Base-by-base conservation (phyloP, 208 protist genomes). In the Leishmania lainsoni region DNA sequence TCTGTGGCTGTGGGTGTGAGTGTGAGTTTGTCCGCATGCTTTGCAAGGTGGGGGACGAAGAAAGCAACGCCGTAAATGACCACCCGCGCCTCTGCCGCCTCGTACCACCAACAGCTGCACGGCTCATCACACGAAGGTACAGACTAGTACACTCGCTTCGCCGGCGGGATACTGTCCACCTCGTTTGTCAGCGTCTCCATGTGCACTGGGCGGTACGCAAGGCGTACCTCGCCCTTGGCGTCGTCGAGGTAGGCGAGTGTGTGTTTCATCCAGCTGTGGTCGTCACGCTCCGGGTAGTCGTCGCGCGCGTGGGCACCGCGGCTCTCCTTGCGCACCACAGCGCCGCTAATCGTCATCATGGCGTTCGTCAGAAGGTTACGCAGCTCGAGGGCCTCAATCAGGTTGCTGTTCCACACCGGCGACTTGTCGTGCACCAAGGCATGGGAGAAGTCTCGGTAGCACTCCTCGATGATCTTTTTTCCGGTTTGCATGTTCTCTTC, bases 181-280 rank as follows among this genome's bases (percentile, higher is more conserved):
- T 99, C 98, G 83, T 90, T 98, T 75, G 96, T 98, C 35, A 99
- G 83, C 81, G 92, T 98, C 71, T 98, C 88, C 45, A 87, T 89
- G 80, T 98, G 95, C 61, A 99, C 98, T 10, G 94, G 90, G 80
- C 98, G 92, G 92, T 99, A 99, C 39, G 95, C 93, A 14, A 99
- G 90, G 32, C 86, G 89, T 16, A 99, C 95, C 72, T 98, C 96
- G 79, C 95, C 96, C 76, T 80, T 95, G 48, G 95, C 84, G 72
- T 95, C 90, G 87, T 99, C 97, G 3, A 99, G 83, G 83, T 95
- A 99, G 14, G 96, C 94, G 26, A 99, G 90, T 0, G 99, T 99
- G 92, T 99, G 99, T 92, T 99, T 99, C 97, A 99, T 99, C 99
- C 99, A 99, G 85, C 99, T 98, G 76, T 93, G 93, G 87, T 99